Conservation (phyloP, 331 rosid species). For the Malus hybrid region DNA sequence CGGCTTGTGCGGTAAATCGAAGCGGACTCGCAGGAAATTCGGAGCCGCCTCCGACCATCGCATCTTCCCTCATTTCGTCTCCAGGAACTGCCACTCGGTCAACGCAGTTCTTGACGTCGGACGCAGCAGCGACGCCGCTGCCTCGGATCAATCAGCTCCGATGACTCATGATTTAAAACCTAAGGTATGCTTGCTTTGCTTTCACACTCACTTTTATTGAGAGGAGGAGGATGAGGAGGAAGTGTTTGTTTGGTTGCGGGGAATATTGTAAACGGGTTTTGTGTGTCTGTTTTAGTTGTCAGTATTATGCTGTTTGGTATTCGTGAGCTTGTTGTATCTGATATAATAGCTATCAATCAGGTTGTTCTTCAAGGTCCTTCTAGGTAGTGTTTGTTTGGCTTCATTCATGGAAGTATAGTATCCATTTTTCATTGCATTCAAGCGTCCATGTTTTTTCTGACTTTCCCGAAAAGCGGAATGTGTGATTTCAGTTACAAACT, state of each 20-base stretch:
- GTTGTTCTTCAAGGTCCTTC: background rate
- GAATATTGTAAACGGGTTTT: background rate
- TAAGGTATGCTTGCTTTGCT: conserved; percentile 53
- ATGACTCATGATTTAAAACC: conserved; percentile 30
- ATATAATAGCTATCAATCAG: background rate
- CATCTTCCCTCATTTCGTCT: conserved; percentile 24
- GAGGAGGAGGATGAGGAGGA: background rate
- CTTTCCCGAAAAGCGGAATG: background rate
- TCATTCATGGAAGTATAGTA: background rate
- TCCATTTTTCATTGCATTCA: background rate
- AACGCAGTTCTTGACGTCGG: conserved; percentile 49
- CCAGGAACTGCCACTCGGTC: conserved; percentile 20
- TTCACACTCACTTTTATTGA: background rate
- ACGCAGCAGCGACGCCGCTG: conserved; percentile 2
- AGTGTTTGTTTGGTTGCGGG: background rate
- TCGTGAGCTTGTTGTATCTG: background rate
- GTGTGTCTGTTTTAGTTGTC: too few relatives aligned
- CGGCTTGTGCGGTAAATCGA: conserved; percentile 37
- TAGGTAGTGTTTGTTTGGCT: background rate
- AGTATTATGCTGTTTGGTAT: background rate
- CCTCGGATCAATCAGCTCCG: conserved; percentile 3
- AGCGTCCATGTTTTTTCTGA: background rate
- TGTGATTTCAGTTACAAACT: background rate
- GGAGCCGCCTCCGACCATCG: conserved; percentile 24
- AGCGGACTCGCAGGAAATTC: conserved; percentile 32